Evolutionary conservation across 805 yeast species (phyloP).

Genomic region (Lachancea quebecensis): DNA sequence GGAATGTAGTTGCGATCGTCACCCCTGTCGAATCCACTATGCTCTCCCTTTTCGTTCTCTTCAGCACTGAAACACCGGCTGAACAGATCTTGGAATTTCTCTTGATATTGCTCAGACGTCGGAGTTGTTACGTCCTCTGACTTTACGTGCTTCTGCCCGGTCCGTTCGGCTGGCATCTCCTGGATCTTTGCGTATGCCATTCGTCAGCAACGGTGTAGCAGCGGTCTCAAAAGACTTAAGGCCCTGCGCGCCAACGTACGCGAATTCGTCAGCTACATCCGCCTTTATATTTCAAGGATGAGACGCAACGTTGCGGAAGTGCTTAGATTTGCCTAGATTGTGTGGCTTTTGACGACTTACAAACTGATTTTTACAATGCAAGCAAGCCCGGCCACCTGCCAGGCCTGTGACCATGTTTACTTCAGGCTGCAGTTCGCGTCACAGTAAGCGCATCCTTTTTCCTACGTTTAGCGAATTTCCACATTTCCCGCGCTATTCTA

Average conservation of each 20-base stretch:
- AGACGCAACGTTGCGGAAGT: no score
- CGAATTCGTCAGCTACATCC: no score
- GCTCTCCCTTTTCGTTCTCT: constrained; percentile 1
- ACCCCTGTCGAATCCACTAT: background rate
- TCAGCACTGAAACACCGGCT: constrained; percentile 1
- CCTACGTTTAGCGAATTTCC: background rate
- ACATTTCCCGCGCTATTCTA: background rate
- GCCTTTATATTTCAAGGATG: no score
- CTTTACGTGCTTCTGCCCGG: background rate
- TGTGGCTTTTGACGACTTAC: no score
- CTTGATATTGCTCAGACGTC: constrained; percentile 5
- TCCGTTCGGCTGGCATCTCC: background rate
- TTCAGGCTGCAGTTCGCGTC: no score
- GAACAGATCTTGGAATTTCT: constrained; percentile 4
- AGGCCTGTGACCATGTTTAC: no score
- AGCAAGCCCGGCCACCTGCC: no score
- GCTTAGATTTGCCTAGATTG: no score
- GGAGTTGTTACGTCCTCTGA: background rate
- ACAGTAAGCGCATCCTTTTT: background rate
- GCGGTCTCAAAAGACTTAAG: no score
- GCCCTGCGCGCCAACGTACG: no score
- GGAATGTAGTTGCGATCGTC: background rate
- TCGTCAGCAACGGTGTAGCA: background rate
- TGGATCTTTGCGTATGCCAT: background rate
- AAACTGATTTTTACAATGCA: no score